Base-by-base conservation (phyloP, 768 basidiomycete species). In the Basidioascus undulatus region DNA sequence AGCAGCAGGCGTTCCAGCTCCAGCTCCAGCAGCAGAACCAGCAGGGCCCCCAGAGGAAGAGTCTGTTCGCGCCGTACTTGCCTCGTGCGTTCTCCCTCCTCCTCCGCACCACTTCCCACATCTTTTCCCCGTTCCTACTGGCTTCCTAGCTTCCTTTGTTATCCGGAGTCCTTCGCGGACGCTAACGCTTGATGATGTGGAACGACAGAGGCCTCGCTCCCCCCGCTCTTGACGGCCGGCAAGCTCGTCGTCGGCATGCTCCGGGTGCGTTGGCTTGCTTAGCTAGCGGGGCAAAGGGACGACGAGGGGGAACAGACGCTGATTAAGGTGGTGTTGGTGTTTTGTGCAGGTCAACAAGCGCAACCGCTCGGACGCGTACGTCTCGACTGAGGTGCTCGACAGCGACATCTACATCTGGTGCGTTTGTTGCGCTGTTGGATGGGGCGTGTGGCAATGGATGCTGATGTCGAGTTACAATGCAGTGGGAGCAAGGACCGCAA, bases 321-420 rank as follows among this genome's bases (percentile, higher is more conserved):
- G 10, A 37, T 20, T n/a, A n/a, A n/a, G n/a, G n/a, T n/a, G n/a
- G 30, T n/a, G 30, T n/a, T 10, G 11, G 11, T 32, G 30, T 32
- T 10, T 32, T n/a, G 11, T 10, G 30, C 16, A 13, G 25, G 13
- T 94, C 49, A 96, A 96, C 63, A 94, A 96, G 63, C 76, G 89
- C 51, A 94, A 96, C 57, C 72, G 92, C 41, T 94, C 87, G 15
- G 92, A 98, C 57, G 92, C 92, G 7, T 98, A 96, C 57, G 87
- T 98, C 41, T 79, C 92, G 12, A 96, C 89, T 10, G 92, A 96
- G 56, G 87, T 94, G 25, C 62, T 98, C 37, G 92, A 98, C 55
- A 87, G 89, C 42, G 92, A 98, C 53, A 96, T 98, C 56, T 98
- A 96, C 53, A 94, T 94, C 44, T 92, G 87, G 46, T 50, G 7